Percentiles rank a stretch among this genome's conserved stretches.
Conservation (phyloP, 2,329 filamentous ascomycete species). For the Exutisphaerella laricina region DNA sequence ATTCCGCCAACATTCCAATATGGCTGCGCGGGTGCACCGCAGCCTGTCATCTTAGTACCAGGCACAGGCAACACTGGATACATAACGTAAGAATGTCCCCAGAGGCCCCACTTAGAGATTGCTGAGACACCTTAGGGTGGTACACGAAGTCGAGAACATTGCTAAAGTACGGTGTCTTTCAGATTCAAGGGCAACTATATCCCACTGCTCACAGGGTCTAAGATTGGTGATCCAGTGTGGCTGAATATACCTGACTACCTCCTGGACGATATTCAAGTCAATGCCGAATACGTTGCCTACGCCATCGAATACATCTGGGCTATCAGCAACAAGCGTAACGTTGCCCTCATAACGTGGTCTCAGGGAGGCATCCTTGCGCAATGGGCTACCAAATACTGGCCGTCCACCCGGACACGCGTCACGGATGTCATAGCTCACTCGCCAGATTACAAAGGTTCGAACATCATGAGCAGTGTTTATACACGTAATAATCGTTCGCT, state of each 20-base stretch:
- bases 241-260: conserved; percentile 49
- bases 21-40: conserved; percentile 34
- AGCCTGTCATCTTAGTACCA: conserved; percentile 48
- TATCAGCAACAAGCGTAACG: conserved; percentile 34
- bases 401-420: conserved; percentile 42
- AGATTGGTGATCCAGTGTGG: conserved; percentile 49
- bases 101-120: no score
- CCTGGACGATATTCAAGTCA: conserved; percentile 46
- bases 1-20: conserved; percentile 47
- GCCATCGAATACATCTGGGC: conserved; percentile 51
- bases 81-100: no score
- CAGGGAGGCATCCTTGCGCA: conserved; percentile 51
- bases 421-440: conserved; percentile 48
- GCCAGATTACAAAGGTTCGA: conserved; percentile 50
- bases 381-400: conserved; percentile 55
- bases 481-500: no score
- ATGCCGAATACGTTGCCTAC: conserved; percentile 52
- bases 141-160: no score
- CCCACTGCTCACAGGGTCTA: conserved; percentile 40
- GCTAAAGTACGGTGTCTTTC: no score
- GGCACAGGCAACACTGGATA: conserved; percentile 49
- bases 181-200: conserved; percentile 46
- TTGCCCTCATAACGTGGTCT: conserved; percentile 48
- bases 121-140: no score
- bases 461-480: no score